These are phyloP conservation scores for Torrubiellomyces zombiae DNA, from an alignment of 2,329 filamentous ascomycete genomes.

Conservation along the genomic window DNA sequence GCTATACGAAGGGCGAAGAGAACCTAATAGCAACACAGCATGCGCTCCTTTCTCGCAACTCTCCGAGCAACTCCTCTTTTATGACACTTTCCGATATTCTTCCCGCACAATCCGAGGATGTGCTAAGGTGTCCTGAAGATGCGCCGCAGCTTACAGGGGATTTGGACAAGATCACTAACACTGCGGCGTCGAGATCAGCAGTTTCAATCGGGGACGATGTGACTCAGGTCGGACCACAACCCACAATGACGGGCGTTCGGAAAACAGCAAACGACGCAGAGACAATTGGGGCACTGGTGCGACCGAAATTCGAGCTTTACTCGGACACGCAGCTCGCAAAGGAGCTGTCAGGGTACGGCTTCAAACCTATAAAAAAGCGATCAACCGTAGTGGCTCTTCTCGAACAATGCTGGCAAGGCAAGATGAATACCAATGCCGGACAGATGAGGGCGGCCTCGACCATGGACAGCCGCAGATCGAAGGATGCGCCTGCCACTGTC, in stretches of 20 bases:
- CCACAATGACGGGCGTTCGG: too few species aligned
- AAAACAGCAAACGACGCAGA: background rate
- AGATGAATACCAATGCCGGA: slow-evolving; percentile 16
- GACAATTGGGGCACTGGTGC: slow-evolving; percentile 4
- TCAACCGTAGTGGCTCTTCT: slow-evolving; percentile 54
- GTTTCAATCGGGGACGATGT: too few species aligned
- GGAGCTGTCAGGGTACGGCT: slow-evolving; percentile 48
- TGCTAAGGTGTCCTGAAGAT: too few species aligned
- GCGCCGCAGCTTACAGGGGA: too few species aligned
- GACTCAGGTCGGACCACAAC: too few species aligned
- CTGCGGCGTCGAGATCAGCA: too few species aligned
- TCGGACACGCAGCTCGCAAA: slow-evolving; percentile 46
- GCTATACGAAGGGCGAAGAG: slow-evolving; percentile 13
- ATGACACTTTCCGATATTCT: background rate
- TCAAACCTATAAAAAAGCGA: slow-evolving; percentile 54
- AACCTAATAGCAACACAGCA: too few species aligned
- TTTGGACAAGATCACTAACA: too few species aligned
- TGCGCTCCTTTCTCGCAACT: too few species aligned
- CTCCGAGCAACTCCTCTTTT: slow-evolving; percentile 1
- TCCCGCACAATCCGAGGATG: too few species aligned
- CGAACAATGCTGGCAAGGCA: slow-evolving; percentile 54
- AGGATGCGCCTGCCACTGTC: too few species aligned
- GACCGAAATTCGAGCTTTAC: slow-evolving; percentile 43
- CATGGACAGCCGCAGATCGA: background rate
- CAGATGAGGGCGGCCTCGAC: slow-evolving; percentile 6